Evolutionary conservation across 2,329 filamentous ascomycete genomes (phyloP).

Genomic region (Fusarium torulosum): DNA sequence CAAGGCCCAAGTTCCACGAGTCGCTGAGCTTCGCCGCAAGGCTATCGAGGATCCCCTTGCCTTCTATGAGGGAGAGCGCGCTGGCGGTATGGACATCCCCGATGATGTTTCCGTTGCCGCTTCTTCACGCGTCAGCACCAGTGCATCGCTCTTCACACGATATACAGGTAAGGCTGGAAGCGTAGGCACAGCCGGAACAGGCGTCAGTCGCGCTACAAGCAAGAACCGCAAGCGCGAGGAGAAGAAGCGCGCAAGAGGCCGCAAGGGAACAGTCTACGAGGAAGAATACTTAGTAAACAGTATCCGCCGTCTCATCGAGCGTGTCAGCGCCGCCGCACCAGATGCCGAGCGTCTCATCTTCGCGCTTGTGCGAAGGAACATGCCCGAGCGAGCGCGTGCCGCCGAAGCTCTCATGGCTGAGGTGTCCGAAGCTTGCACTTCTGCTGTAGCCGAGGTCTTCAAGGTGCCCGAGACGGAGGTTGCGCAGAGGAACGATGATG

Average conservation of each 20-base stretch:
- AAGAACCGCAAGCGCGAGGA: constrained; percentile 93
- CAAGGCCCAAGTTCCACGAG: constrained; percentile 84
- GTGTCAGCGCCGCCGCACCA: constrained; percentile 77
- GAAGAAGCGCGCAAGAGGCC: constrained; percentile 91
- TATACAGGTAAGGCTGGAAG: constrained; percentile 81
- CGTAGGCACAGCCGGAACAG: constrained; percentile 77
- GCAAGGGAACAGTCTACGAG: constrained; percentile 97
- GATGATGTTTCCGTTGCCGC: constrained; percentile 94
- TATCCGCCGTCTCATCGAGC: constrained; percentile 83
- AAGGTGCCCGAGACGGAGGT: constrained; percentile 23
- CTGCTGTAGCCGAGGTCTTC: constrained; percentile 79
- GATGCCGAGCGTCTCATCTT: constrained; percentile 82
- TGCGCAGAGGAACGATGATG: constrained; percentile 39
- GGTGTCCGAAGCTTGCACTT: constrained; percentile 76
- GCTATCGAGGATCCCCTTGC: constrained; percentile 87
- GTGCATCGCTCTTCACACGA: constrained; percentile 89
- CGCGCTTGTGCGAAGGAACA: constrained; percentile 81
- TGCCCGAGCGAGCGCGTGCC: constrained; percentile 87
- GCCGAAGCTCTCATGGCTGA: constrained; percentile 81
- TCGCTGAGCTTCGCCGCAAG: constrained; percentile 83
- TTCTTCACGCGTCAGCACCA: constrained; percentile 81
- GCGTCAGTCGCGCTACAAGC: constrained; percentile 81
- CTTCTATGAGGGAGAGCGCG: constrained; percentile 85
- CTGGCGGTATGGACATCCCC: constrained; percentile 77
- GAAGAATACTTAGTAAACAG: constrained; percentile 96